Conservation (phyloP, 2,329 filamentous ascomycete genomes). For the Chaetomium sp. region DNA sequence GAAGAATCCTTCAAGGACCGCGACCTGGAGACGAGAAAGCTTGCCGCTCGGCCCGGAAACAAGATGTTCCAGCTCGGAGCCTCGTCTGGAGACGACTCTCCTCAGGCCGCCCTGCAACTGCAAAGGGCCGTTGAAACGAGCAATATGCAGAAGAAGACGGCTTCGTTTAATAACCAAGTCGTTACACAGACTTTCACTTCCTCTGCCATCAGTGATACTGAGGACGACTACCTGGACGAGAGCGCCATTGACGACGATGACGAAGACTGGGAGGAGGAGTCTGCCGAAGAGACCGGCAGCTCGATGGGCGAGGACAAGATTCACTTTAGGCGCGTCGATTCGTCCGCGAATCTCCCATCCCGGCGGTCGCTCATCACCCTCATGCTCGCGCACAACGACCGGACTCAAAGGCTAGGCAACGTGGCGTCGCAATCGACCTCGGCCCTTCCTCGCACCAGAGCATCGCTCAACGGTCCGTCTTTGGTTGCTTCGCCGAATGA, state of each 20-base stretch:
- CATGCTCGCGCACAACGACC: constrained; percentile 81
- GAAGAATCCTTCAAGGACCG: constrained; percentile 70
- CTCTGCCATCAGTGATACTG: constrained; percentile 50
- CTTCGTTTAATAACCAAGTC: constrained; percentile 79
- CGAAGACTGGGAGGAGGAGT: constrained; percentile 68
- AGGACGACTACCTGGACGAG: constrained; percentile 62
- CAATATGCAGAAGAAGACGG: constrained; percentile 67
- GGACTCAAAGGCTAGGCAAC: constrained; percentile 68
- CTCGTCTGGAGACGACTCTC: constrained; percentile 77
- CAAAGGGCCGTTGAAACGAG: constrained; percentile 48
- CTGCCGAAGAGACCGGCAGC: constrained; percentile 77
- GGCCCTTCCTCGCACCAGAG: constrained; percentile 65
- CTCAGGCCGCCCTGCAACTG: constrained; percentile 57
- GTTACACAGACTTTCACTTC: constrained; percentile 65
- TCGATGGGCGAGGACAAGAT: constrained; percentile 79
- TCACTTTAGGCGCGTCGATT: constrained; percentile 89
- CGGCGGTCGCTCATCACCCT: constrained; percentile 87
- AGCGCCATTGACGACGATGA: constrained; percentile 60
- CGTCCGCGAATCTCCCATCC: constrained; percentile 79
- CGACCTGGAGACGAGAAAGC: constrained; percentile 51
- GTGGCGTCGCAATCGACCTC: constrained; percentile 68
- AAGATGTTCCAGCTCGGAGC: constrained; percentile 57
- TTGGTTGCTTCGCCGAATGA: constrained; percentile 58
- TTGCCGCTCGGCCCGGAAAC: constrained; percentile 40
- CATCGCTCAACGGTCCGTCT: constrained; percentile 49